These are phyloP conservation scores for Tetrapisispora nanseiensis DNA, from an alignment of 805 yeast genomes.

Conservation along the genomic window DNA sequence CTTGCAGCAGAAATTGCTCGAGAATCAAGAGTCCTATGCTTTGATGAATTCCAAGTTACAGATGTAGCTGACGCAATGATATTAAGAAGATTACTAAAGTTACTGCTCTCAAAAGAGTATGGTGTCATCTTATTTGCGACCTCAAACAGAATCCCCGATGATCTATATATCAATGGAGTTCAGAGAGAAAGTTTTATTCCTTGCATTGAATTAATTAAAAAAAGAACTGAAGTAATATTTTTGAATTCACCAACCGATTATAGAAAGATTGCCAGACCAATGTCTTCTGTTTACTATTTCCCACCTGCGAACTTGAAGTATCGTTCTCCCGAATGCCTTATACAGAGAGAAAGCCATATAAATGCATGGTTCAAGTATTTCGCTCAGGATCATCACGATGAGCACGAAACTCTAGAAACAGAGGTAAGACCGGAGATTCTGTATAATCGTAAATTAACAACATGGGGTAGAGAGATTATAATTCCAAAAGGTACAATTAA, in stretches of 20 bases:
- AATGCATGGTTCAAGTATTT: slow-evolving; percentile 74
- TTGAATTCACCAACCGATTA: slow-evolving; percentile 91
- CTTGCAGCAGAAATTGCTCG: slow-evolving; percentile 77
- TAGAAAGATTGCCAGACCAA: slow-evolving; percentile 76
- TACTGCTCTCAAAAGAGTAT: slow-evolving; percentile 58
- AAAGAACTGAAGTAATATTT: slow-evolving; percentile 63
- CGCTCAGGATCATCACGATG: slow-evolving; percentile 42
- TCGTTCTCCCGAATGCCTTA: slow-evolving; percentile 39
- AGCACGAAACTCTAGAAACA: slow-evolving; percentile 9
- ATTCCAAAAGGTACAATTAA: slow-evolving; percentile 75
- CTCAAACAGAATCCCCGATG: slow-evolving; percentile 91
- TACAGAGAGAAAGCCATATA: slow-evolving; percentile 51
- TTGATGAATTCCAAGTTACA: slow-evolving; percentile 96
- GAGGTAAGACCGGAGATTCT: slow-evolving; percentile 9
- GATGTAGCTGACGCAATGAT: slow-evolving; percentile 99
- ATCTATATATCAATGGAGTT: slow-evolving; percentile 84
- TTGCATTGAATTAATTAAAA: slow-evolving; percentile 71
- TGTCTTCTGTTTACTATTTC: slow-evolving; percentile 64
- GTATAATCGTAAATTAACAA: slow-evolving; percentile 34
- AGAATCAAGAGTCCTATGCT: slow-evolving; percentile 70
- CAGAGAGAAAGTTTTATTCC: slow-evolving; percentile 90
- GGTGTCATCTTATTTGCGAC: slow-evolving; percentile 90
- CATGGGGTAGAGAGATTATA: slow-evolving; percentile 80
- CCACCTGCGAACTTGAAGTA: slow-evolving; percentile 58
- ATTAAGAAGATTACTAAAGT: slow-evolving; percentile 60